Base-by-base conservation (phyloP, 441 rosid species). In the Jatropha podagrica region DNA sequence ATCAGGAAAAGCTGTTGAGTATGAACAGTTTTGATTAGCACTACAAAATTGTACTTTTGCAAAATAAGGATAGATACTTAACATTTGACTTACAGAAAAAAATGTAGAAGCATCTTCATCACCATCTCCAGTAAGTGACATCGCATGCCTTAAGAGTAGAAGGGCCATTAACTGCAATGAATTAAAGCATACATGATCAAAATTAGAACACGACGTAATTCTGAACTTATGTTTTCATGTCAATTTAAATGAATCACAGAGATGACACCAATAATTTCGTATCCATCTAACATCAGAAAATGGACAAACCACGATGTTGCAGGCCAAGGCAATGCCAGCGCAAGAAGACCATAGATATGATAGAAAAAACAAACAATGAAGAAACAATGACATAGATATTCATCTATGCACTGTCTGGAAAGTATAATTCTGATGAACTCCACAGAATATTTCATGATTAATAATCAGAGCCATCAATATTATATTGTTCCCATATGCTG, bases 71-170 rank as follows among this genome's bases (percentile, higher is more conserved):
- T 18, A 48, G 48, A 51, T 42, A 65, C 37, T 59, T 56, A 27
- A 41, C 49, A 17, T 67, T 44, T 17, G 55, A 72, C 93, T 88
- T 83, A 95, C 95, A 71, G 97, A 93, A 83, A 93, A 87, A 84
- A 89, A 90, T 0, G 91, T 79, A 44, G 97, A 88, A 51, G 87
- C 91, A 20, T 93, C 94, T 40, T 93, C 94, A 64, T 80, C 98
- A 69, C 85, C 88, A 74, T 90, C 95, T 70, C 85, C 85, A 55
- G 82, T 88, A 13, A 91, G 82, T 58, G 88, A 83, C 81, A 91
- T 64, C 23, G 97, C 97, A 74, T 93, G 96, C 78, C 98, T 88
- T 83, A 93, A 81, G 48, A 93, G 97, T 72, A 93, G 86, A 81
- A 93, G 97, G 64, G 91, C 92, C 92, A 93, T 90, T 78, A 93